Evolutionary conservation across 345 rosid genomes (phyloP).

Genomic region (Trapa bicornis): DNA sequence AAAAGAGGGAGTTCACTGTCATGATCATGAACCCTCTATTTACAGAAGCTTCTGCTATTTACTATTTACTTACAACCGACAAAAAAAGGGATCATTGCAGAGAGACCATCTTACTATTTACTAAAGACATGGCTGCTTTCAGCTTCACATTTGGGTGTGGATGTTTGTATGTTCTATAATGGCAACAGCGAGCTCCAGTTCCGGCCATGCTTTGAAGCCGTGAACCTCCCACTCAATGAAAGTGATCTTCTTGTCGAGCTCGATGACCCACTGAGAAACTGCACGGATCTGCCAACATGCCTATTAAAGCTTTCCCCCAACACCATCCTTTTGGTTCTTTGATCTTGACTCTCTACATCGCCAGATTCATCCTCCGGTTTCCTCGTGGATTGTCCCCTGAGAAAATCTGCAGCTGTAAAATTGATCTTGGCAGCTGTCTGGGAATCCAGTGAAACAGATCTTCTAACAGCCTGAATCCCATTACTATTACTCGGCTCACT

Average conservation of each 20-base stretch:
- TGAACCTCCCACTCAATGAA: slow-evolving; percentile 49
- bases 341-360: no score
- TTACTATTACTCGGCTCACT: slow-evolving; percentile 8
- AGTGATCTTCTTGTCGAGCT: slow-evolving; percentile 44
- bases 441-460: slow-evolving; percentile 69
- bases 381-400: slow-evolving; percentile 8
- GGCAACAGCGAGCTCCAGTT: slow-evolving; percentile 14
- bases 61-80: neutral
- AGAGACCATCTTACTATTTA: neutral
- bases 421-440: slow-evolving; percentile 36
- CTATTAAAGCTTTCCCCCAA: neutral
- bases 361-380: neutral
- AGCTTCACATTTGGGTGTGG: neutral
- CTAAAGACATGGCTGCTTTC: neutral
- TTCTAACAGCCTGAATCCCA: slow-evolving; percentile 33
- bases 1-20: neutral
- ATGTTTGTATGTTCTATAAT: slow-evolving; percentile 2
- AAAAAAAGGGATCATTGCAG: neutral
- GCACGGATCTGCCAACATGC: slow-evolving; percentile 24
- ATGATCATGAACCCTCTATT: neutral
- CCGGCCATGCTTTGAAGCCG: slow-evolving; percentile 17
- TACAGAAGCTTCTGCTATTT: neutral
- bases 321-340: no score
- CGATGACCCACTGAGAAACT: slow-evolving; percentile 16
- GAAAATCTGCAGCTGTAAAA: slow-evolving; percentile 17